phyloP scores from a whole-genome alignment of 1,139 yeast genomes.

The Blastobotrys proliferans region DNA sequence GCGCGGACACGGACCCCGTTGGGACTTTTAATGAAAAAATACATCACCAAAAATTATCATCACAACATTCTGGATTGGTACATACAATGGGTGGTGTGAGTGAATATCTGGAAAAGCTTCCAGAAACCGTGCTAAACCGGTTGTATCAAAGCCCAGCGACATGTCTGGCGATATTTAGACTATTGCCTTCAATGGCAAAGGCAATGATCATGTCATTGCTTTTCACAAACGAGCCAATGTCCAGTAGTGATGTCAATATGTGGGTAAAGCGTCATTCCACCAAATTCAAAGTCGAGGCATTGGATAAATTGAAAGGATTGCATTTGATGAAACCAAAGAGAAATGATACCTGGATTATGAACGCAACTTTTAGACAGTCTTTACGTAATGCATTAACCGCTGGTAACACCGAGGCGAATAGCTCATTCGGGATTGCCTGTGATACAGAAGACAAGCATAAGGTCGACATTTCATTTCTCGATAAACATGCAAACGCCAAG shows the following conservation, averaged over 20 bases:
- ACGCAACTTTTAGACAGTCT: constrained; percentile 68
- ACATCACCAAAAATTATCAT: neutral
- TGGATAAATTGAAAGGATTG: constrained; percentile 69
- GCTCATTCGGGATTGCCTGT: constrained; percentile 54
- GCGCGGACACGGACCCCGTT: too few relatives aligned
- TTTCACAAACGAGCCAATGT: constrained; percentile 71
- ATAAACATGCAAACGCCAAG: constrained; percentile 73
- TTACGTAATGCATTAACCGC: constrained; percentile 85
- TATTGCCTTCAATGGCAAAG: constrained; percentile 85
- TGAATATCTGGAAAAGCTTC: constrained; percentile 84
- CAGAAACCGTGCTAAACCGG: constrained; percentile 75
- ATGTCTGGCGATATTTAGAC: constrained; percentile 82
- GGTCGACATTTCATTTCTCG: constrained; percentile 63
- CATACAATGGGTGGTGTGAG: constrained; percentile 47
- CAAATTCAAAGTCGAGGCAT: constrained; percentile 65
- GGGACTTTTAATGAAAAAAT: neutral
- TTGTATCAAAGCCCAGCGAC: constrained; percentile 87
- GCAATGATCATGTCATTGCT: constrained; percentile 84
- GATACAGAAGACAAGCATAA: constrained; percentile 47
- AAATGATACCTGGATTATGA: constrained; percentile 55
- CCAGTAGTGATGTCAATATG: constrained; percentile 62
- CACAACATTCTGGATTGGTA: neutral
- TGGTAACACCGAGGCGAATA: constrained; percentile 40
- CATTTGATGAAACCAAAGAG: constrained; percentile 69
- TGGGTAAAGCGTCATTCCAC: constrained; percentile 59